Evolutionary conservation across 139 green algal genomes (phyloP).

Genomic region (Zygnema circumcarinatum): DNA sequence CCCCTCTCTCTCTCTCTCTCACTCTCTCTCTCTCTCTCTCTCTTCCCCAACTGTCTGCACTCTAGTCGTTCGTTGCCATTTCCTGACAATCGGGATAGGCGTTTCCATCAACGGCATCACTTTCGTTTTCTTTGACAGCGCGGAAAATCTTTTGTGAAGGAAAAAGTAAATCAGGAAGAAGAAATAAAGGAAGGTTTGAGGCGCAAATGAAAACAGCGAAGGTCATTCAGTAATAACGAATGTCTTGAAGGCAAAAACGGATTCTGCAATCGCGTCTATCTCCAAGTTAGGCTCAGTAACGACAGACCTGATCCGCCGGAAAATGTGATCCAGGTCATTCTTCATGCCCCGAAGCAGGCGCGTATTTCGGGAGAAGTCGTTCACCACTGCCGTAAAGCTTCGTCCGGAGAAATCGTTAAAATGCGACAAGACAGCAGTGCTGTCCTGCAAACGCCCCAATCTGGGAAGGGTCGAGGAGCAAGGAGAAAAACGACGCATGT

Average conservation of each 20-base stretch:
- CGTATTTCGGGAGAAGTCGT: constrained; percentile 24
- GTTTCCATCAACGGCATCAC: no score
- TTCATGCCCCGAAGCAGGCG: constrained; percentile 5
- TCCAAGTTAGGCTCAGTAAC: neutral
- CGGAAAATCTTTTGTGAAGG: neutral
- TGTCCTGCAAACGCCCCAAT: constrained; percentile 40
- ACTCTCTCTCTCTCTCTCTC: neutral
- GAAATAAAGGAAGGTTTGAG: neutral
- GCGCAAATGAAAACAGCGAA: neutral
- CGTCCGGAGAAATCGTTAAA: constrained; percentile 40
- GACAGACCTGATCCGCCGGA: constrained; percentile 19
- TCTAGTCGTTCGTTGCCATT: neutral
- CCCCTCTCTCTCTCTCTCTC: neutral
- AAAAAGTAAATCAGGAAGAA: neutral
- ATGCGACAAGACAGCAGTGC: constrained; percentile 37
- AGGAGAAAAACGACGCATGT: neutral
- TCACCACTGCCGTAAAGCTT: constrained; percentile 31
- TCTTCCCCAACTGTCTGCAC: neutral
- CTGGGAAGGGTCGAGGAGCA: no score
- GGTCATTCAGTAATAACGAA: neutral
- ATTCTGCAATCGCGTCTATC: neutral
- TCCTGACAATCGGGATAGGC: no score
- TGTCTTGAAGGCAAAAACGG: neutral
- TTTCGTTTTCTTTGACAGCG: no score
- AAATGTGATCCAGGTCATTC: constrained; percentile 37